A percentile compares a stretch with the other conserved stretches of the same genome.
Evolutionary conservation across 1,284 basidiomycete species (phyloP).

Genomic region (Austropuccinia psidii): DNA sequence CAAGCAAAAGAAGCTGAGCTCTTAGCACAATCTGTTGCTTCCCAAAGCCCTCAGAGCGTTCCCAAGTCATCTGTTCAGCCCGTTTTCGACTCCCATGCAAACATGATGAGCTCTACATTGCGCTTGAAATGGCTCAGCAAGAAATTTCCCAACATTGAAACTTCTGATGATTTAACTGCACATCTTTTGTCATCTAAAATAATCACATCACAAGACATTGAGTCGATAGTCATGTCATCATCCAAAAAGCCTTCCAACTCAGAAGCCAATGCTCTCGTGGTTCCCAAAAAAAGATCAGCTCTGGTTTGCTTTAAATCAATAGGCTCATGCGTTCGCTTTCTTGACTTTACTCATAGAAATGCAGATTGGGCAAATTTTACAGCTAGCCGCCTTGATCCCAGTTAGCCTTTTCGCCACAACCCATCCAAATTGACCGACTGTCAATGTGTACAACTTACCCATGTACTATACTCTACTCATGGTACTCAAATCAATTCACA

Average conservation of each 20-base stretch:
- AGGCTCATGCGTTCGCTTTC: neutral
- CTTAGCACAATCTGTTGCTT: neutral
- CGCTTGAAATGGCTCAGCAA: slow-evolving; percentile 27
- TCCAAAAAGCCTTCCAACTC: neutral
- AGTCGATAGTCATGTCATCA: slow-evolving; percentile 24
- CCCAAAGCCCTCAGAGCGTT: neutral
- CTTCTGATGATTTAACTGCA: neutral
- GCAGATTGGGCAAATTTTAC: slow-evolving; percentile 24
- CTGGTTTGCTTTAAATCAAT: slow-evolving; percentile 16
- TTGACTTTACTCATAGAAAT: slow-evolving; percentile 14
- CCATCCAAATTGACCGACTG: too few species aligned
- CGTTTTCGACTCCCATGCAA: neutral
- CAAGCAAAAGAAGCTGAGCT: slow-evolving; percentile 16
- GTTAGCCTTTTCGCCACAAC: too few species aligned
- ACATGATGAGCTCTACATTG: neutral
- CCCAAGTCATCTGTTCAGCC: neutral
- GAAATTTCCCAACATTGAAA: slow-evolving; percentile 3
- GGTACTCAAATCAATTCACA: too few species aligned
- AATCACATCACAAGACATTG: slow-evolving; percentile 13
- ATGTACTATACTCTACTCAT: too few species aligned
- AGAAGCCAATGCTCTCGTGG: neutral
- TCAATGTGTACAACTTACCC: too few species aligned
- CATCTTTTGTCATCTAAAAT: neutral
- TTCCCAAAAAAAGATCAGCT: slow-evolving; percentile 12
- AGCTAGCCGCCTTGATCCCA: neutral